A percentile compares a stretch with the other conserved stretches of the same genome.
Conservation (phyloP, 306 rosid genomes). For the Prunus dulcis region DNA sequence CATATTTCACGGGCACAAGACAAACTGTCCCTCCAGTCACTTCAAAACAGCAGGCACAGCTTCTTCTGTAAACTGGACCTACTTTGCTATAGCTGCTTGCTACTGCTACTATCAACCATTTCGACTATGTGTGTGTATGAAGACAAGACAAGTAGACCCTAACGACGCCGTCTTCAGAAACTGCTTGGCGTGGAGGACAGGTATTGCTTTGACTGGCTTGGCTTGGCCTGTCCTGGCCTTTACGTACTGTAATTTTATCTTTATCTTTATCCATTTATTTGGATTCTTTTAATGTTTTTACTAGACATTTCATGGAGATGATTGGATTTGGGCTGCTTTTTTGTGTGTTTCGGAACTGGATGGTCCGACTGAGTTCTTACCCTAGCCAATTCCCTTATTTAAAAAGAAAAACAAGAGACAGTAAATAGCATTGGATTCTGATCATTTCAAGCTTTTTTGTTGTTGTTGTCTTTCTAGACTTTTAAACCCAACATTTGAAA, state of each 20-base stretch:
- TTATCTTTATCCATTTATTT: background rate
- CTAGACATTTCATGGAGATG: background rate
- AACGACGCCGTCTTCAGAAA: slow-evolving; percentile 18
- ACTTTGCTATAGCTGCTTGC: background rate
- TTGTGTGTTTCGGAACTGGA: background rate
- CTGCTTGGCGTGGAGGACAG: background rate
- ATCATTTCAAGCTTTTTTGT: background rate
- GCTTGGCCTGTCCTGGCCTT: background rate
- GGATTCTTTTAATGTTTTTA: background rate
- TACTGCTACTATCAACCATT: background rate
- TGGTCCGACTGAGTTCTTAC: background rate
- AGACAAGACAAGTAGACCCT: background rate
- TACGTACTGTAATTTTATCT: background rate
- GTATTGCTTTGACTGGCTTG: background rate
- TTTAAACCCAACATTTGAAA: background rate
- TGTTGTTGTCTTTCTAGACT: background rate
- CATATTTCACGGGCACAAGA: slow-evolving; percentile 53
- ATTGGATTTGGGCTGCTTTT: background rate
- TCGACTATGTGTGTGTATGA: background rate
- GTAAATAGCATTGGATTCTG: slow-evolving; percentile 10
- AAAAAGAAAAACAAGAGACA: background rate
- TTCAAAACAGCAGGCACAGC: slow-evolving; percentile 48
- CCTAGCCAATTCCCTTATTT: background rate
- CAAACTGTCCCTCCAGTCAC: slow-evolving; percentile 68
- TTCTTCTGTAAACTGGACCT: slow-evolving; percentile 29